phyloP scores from a whole-genome alignment of 2,329 filamentous ascomycete species.

The Aspergillus nomiae region DNA sequence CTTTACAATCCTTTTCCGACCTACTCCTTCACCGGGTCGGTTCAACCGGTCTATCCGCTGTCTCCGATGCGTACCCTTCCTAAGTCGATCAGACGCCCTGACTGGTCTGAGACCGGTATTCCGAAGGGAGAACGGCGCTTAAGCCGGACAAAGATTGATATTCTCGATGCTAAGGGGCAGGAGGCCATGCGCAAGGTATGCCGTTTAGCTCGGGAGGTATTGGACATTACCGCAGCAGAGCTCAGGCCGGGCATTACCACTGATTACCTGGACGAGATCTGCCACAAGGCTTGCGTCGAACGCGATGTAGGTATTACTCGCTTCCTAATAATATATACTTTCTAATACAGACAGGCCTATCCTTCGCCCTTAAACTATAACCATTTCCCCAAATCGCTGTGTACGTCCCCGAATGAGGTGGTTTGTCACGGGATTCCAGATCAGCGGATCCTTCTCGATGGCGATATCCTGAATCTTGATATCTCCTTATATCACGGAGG shows the following conservation, averaged over 20 bases:
- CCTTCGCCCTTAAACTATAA: slow-evolving; percentile 90
- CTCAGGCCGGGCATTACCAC: slow-evolving; percentile 83
- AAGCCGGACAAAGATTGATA: slow-evolving; percentile 72
- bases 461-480: slow-evolving; percentile 92
- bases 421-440: slow-evolving; percentile 97
- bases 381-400: slow-evolving; percentile 91
- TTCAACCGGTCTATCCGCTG: slow-evolving; percentile 81
- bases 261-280: slow-evolving; percentile 84
- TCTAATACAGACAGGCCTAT: slow-evolving; percentile 65
- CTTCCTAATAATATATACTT: background rate
- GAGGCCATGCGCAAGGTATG: slow-evolving; percentile 89
- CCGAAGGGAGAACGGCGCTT: slow-evolving; percentile 60
- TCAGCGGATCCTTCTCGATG: slow-evolving; percentile 76
- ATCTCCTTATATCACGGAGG: slow-evolving; percentile 87
- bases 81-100: slow-evolving; percentile 73
- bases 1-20: slow-evolving; percentile 84
- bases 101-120: slow-evolving; percentile 79
- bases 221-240: slow-evolving; percentile 81
- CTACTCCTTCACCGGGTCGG: slow-evolving; percentile 73
- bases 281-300: slow-evolving; percentile 87
- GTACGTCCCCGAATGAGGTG: slow-evolving; percentile 88
- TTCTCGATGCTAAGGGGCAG: slow-evolving; percentile 73
- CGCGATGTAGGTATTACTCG: slow-evolving; percentile 61
- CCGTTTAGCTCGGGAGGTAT: slow-evolving; percentile 76
- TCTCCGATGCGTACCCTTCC: slow-evolving; percentile 70